Conservation (phyloP, 192 early-diverging fungal species). For the Coemansia sp. region DNA sequence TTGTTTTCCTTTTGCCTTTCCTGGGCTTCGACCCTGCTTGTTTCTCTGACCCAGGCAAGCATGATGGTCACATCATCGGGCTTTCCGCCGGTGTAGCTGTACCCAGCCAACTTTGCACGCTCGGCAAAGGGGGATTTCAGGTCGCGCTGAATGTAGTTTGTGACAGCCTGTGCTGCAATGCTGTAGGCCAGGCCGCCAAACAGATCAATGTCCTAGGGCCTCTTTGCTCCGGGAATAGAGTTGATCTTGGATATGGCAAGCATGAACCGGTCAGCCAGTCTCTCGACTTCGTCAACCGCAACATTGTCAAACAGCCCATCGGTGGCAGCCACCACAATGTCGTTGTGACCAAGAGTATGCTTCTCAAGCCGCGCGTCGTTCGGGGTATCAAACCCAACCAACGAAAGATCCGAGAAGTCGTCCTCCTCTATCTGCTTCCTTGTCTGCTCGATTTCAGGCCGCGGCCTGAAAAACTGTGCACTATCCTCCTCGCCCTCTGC, state of each 20-base stretch:
- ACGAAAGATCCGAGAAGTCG: conserved; percentile 34
- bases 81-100: conserved; percentile 49
- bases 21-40: conserved; percentile 23
- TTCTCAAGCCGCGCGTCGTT: conserved; percentile 27
- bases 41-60: conserved; percentile 51
- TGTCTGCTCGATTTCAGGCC: conserved; percentile 1
- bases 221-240: neutral
- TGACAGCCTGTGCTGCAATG: conserved; percentile 47
- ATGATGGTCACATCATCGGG: conserved; percentile 55
- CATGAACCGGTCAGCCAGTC: conserved; percentile 46
- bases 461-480: conserved; percentile 48
- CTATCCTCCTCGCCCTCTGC: conserved; percentile 9
- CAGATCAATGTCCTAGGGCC: conserved; percentile 21
- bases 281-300: conserved; percentile 48
- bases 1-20: conserved; percentile 13
- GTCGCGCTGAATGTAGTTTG: conserved; percentile 49
- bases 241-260: conserved; percentile 31
- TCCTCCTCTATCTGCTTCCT: conserved; percentile 26
- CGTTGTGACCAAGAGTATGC: conserved; percentile 32
- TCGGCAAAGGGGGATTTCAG: conserved; percentile 55
- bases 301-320: conserved; percentile 57
- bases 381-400: conserved; percentile 44
- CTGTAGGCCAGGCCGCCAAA: conserved; percentile 53
- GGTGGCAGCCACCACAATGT: conserved; percentile 49
- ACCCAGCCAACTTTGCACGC: conserved; percentile 51